These are phyloP conservation scores for Wickerhamomyces mucosus DNA, from an alignment of 805 yeast genomes.

Conservation along the genomic window DNA sequence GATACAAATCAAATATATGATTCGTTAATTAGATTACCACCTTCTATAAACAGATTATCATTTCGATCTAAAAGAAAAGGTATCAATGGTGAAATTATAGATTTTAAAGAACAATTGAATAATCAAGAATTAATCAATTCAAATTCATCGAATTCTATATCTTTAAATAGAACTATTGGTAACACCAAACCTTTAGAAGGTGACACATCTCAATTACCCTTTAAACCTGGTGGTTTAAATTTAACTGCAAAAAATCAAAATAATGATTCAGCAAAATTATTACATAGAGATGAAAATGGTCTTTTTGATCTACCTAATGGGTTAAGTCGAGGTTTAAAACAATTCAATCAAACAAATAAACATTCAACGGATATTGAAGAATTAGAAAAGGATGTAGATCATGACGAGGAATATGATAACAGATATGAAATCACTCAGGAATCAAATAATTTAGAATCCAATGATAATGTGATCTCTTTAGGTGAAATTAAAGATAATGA, in stretches of 20 bases:
- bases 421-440: too few relatives aligned
- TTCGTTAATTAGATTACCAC: slow-evolving; percentile 46
- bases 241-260: slow-evolving; percentile 22
- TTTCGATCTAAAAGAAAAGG: slow-evolving; percentile 68
- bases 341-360: slow-evolving; percentile 2
- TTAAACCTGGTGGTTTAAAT: slow-evolving; percentile 76
- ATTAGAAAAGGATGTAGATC: slow-evolving; percentile 15
- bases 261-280: slow-evolving; percentile 27
- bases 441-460: too few relatives aligned
- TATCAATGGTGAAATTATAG: slow-evolving; percentile 56
- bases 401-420: slow-evolving; percentile 17
- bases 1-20: slow-evolving; percentile 16
- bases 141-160: slow-evolving; percentile 60
- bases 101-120: slow-evolving; percentile 56
- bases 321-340: slow-evolving; percentile 55
- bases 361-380: slow-evolving; percentile 13
- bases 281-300: slow-evolving; percentile 64
- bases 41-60: slow-evolving; percentile 50
- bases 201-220: slow-evolving; percentile 68
- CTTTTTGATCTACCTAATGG: slow-evolving; percentile 81
- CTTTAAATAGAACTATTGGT: slow-evolving; percentile 59
- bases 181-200: slow-evolving; percentile 61
- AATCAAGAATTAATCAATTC: slow-evolving; percentile 33
- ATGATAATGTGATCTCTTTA: neutral
- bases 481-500: too few relatives aligned